These are phyloP conservation scores for Ceratocystis huliohia DNA, from an alignment of 2,329 filamentous ascomycete genomes.

Conservation along the genomic window DNA sequence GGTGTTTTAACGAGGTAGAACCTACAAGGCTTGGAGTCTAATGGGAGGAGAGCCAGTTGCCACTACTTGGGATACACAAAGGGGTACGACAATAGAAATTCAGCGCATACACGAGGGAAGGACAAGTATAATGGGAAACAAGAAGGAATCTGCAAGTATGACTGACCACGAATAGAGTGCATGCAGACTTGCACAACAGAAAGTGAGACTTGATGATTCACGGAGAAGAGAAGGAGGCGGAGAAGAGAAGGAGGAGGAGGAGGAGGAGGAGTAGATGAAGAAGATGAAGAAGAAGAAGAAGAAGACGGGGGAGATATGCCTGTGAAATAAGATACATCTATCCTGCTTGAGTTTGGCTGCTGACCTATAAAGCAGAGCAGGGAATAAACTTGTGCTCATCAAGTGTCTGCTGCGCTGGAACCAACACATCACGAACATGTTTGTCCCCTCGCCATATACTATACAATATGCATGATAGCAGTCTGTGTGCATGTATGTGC, in stretches of 20 bases:
- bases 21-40: neutral
- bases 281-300: neutral
- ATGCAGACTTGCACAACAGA: neutral
- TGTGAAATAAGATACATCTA: too few relatives aligned
- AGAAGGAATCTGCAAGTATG: neutral
- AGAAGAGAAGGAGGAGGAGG: neutral
- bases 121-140: neutral
- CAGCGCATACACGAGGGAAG: neutral
- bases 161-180: neutral
- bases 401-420: too few relatives aligned
- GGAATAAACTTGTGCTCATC: too few relatives aligned
- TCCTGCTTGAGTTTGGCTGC: too few relatives aligned
- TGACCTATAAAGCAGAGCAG: too few relatives aligned
- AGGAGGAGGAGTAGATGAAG: neutral
- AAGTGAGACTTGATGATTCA: neutral
- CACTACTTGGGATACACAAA: neutral
- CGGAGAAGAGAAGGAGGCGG: neutral
- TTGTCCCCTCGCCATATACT: too few relatives aligned
- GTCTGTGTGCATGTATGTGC: too few relatives aligned
- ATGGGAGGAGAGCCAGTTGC: neutral
- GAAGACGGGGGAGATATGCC: neutral
- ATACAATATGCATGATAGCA: too few relatives aligned
- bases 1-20: neutral
- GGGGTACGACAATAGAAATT: neutral
- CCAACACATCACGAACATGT: too few relatives aligned